A percentile compares a stretch with the other conserved stretches of the same genome.
Evolutionary conservation across 768 basidiomycete genomes (phyloP).

Genomic region (Tricholoma hemisulphureum): DNA sequence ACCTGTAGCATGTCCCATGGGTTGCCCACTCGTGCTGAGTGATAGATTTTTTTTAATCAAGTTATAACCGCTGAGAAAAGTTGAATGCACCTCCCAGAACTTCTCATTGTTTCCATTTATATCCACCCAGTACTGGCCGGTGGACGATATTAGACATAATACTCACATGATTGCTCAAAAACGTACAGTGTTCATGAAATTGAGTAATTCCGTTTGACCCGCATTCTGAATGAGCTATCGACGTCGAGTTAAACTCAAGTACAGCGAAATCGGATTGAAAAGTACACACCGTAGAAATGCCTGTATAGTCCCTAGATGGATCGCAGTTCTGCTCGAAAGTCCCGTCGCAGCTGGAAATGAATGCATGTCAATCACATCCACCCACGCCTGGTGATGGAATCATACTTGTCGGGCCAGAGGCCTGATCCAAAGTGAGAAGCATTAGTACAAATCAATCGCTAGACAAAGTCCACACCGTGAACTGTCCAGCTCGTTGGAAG

Average conservation of each 20-base stretch:
- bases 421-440: conserved; percentile 37
- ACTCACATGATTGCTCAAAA: too few species aligned
- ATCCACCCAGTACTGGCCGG: conserved; percentile 59
- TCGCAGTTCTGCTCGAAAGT: conserved; percentile 38
- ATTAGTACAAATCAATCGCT: neutral
- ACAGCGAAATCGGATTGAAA: neutral
- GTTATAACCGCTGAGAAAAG: neutral
- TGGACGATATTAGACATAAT: neutral
- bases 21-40: conserved; percentile 66
- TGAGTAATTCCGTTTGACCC: conserved; percentile 56
- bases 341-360: conserved; percentile 50
- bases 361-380: neutral
- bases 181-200: conserved; percentile 51
- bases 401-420: conserved; percentile 66
- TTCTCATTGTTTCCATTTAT: conserved; percentile 55
- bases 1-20: conserved; percentile 64
- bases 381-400: conserved; percentile 2
- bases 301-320: conserved; percentile 36
- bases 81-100: conserved; percentile 59
- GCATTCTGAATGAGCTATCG: conserved; percentile 54
- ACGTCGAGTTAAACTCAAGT: conserved; percentile 21
- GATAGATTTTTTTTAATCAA: conserved; percentile 6
- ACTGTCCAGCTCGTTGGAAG: conserved; percentile 72
- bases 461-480: conserved; percentile 48
- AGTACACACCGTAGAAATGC: conserved; percentile 27